These are phyloP conservation scores for Neurospora sp. DNA, from an alignment of 495 filamentous ascomycete species.

Conservation along the genomic window DNA sequence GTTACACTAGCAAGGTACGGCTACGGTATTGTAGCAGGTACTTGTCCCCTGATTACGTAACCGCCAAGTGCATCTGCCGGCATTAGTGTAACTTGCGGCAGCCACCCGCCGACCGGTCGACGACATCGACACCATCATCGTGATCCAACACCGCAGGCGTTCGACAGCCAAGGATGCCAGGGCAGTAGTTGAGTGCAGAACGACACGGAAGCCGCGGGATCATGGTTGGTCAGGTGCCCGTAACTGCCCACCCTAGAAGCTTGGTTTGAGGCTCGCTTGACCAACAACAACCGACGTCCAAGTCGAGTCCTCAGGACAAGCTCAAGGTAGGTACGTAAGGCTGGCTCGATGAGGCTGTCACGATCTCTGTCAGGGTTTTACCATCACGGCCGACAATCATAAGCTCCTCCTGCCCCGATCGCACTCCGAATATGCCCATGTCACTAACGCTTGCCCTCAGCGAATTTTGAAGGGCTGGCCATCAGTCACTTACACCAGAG, in stretches of 20 bases:
- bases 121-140: neutral
- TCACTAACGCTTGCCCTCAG: neutral
- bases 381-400: neutral
- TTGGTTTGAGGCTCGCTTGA: neutral
- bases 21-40: neutral
- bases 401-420: neutral
- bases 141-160: neutral
- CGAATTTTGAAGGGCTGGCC: neutral
- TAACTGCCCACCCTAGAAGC: neutral
- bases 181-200: neutral
- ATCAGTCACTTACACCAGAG: neutral
- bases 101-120: neutral
- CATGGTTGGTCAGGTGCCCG: neutral
- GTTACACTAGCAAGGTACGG: neutral
- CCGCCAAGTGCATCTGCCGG: neutral
- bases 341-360: neutral
- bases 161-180: neutral
- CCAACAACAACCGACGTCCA: neutral
- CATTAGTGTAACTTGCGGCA: neutral
- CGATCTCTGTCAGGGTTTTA: neutral
- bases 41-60: neutral
- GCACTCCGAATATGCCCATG: neutral
- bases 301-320: neutral
- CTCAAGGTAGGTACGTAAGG: neutral
- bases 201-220: neutral